Conservation (phyloP, 2,329 filamentous ascomycete species). For the Alternaria angustiovoidea region DNA sequence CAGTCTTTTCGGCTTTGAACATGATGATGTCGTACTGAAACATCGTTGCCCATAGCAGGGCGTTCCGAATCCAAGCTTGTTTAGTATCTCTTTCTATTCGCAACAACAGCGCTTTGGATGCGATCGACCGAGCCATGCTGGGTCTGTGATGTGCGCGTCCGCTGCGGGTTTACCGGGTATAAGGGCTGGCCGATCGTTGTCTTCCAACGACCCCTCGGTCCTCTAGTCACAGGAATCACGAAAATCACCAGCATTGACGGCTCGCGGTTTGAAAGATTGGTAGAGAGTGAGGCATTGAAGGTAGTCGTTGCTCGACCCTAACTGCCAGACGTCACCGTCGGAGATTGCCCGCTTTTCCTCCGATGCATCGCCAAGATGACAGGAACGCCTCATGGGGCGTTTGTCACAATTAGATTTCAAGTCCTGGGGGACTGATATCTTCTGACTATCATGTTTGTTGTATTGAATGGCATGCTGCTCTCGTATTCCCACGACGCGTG, state of each 20-base stretch:
- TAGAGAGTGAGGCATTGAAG: not conserved
- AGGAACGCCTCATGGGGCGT: not conserved
- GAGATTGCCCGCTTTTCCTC: not conserved
- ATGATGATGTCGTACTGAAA: not conserved
- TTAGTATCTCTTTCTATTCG: not conserved
- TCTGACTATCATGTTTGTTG: not conserved
- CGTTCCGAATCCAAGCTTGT: not conserved
- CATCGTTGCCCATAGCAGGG: not conserved
- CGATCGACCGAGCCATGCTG: not conserved
- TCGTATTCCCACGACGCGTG: conserved; percentile 14
- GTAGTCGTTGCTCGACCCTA: not conserved
- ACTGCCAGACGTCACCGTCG: not conserved
- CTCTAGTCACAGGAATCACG: not conserved
- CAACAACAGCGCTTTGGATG: not conserved
- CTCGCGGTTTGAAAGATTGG: not conserved
- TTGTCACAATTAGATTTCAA: not conserved
- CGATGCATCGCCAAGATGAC: conserved; percentile 2
- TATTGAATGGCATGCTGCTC: not conserved
- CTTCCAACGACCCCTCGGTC: not conserved
- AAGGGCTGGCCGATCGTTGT: not conserved
- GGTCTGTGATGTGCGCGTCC: not conserved
- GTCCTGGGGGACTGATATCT: not conserved
- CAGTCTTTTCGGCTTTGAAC: not conserved
- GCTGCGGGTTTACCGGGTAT: not conserved
- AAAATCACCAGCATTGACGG: not conserved